Conservation (phyloP, 768 basidiomycete species). For the Tephrocybe sp. region DNA sequence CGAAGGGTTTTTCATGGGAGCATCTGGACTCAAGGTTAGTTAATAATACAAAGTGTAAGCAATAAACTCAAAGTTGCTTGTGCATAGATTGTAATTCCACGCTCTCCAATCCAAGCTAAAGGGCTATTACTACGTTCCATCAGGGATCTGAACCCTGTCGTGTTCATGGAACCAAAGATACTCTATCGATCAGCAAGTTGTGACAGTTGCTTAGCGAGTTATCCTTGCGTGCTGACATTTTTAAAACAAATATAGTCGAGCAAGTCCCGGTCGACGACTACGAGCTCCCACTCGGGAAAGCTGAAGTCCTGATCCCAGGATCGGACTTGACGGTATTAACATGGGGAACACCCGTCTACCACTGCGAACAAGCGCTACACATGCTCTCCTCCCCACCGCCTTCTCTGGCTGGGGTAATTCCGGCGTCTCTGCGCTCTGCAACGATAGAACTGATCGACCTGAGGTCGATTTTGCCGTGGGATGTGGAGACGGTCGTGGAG, state of each 20-base stretch:
- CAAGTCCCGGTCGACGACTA: slow-evolving; percentile 91
- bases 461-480: slow-evolving; percentile 88
- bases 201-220: not conserved
- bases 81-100: slow-evolving; percentile 78
- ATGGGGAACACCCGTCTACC: slow-evolving; percentile 93
- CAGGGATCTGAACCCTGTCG: slow-evolving; percentile 89
- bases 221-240: slow-evolving; percentile 1
- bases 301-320: slow-evolving; percentile 73
- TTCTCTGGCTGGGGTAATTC: slow-evolving; percentile 61
- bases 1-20: slow-evolving; percentile 92
- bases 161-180: slow-evolving; percentile 95
- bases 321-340: slow-evolving; percentile 86
- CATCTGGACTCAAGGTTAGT: slow-evolving; percentile 79
- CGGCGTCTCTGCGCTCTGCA: slow-evolving; percentile 59
- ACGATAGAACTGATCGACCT: slow-evolving; percentile 89
- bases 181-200: slow-evolving; percentile 86
- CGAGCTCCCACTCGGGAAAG: slow-evolving; percentile 76
- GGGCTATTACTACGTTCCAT: slow-evolving; percentile 84
- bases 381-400: slow-evolving; percentile 67
- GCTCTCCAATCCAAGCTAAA: slow-evolving; percentile 95
- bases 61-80: not conserved
- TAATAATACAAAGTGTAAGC: not conserved
- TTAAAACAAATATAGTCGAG: slow-evolving; percentile 51
- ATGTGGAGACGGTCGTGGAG: slow-evolving; percentile 73
- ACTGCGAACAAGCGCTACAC: slow-evolving; percentile 81